phyloP scores from a whole-genome alignment of 2,329 filamentous ascomycete species.

The Alternaria alternata region DNA sequence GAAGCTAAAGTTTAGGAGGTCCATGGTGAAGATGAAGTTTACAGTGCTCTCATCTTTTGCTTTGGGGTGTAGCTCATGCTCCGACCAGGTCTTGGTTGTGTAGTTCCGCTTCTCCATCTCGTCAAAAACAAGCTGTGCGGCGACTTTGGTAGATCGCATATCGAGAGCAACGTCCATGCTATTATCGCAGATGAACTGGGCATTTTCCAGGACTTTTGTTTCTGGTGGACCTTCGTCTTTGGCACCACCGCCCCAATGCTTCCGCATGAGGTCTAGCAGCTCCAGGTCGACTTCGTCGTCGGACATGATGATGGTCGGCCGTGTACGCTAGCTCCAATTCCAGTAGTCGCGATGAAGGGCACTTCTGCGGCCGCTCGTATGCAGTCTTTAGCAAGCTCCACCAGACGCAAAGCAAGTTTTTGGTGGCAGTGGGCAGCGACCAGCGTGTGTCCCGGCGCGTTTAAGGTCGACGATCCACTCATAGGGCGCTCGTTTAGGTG shows the following conservation, averaged over 20 bases:
- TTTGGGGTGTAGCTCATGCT: conserved; percentile 90
- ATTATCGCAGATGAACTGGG: conserved; percentile 89
- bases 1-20: conserved; percentile 95
- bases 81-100: conserved; percentile 84
- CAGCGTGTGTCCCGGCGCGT: conserved; percentile 9
- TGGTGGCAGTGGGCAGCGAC: not conserved
- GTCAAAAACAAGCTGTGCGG: conserved; percentile 78
- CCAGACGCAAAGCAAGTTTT: not conserved
- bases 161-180: conserved; percentile 91
- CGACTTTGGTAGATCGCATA: conserved; percentile 80
- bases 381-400: not conserved
- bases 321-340: not conserved
- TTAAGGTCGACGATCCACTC: conserved; percentile 19
- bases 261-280: conserved; percentile 82
- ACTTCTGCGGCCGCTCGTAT: not conserved
- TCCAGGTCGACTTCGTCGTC: conserved; percentile 92
- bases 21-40: conserved; percentile 97
- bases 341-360: conserved; percentile 8
- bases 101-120: conserved; percentile 87
- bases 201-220: conserved; percentile 81
- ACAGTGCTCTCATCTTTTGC: conserved; percentile 79
- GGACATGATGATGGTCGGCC: conserved; percentile 67
- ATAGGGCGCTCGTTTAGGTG: conserved; percentile 28
- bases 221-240: conserved; percentile 68
- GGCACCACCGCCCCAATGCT: conserved; percentile 73